Conservation (phyloP, 164 flowering plant species). For the Aristolochia fimbriata region DNA sequence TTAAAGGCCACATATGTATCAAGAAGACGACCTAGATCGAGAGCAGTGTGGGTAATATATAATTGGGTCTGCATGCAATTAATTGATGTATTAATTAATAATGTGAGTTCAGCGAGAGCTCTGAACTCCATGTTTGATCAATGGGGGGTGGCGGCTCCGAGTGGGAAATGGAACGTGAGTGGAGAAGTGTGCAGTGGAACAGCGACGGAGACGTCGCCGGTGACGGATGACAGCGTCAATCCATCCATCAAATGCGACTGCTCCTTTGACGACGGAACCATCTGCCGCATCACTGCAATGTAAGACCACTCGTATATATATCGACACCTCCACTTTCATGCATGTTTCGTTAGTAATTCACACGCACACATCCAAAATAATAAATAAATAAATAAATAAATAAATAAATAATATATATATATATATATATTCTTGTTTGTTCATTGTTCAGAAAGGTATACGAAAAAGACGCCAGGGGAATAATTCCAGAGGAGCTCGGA, state of each 20-base stretch:
- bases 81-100: no score
- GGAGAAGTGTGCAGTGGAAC: constrained; percentile 11
- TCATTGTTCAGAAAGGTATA: constrained; percentile 1
- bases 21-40: no score
- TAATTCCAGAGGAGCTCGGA: constrained; percentile 5
- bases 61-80: no score
- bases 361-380: no score
- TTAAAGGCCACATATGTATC: no score
- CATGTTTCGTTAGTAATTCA: no score
- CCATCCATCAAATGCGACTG: constrained; percentile 9
- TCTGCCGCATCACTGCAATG: constrained; percentile 9
- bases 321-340: no score
- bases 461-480: neutral
- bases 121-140: constrained; percentile 5
- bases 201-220: constrained; percentile 7
- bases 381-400: no score
- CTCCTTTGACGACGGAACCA: constrained; percentile 4
- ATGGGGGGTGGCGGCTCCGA: neutral
- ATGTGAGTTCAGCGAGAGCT: constrained; percentile 5
- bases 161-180: constrained; percentile 5
- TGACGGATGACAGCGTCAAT: constrained; percentile 1
- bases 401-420: neutral
- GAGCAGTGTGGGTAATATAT: no score
- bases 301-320: no score
- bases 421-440: neutral